phyloP scores from a whole-genome alignment of 345 rosid species.

The Populus nigra region DNA sequence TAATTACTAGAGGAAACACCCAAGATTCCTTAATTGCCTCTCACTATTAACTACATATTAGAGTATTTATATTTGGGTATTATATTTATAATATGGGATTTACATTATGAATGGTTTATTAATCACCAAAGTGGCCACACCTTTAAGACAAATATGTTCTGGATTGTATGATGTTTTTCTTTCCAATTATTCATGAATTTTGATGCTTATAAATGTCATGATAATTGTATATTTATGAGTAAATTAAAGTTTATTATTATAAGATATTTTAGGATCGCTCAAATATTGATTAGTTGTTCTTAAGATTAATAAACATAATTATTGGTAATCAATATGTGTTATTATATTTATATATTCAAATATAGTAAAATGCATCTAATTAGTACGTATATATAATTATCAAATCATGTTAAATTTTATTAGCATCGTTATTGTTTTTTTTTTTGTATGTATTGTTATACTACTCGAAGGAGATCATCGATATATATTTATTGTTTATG shows the following conservation, averaged over 20 bases:
- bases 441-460: no score
- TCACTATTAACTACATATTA: no score
- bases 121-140: neutral
- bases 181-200: neutral
- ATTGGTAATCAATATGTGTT: neutral
- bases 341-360: neutral
- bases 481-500: no score
- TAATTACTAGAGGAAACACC: no score
- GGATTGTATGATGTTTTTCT: neutral
- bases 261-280: neutral
- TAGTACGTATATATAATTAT: neutral
- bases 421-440: neutral
- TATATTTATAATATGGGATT: no score
- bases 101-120: neutral
- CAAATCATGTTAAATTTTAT: no score
- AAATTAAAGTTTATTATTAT: neutral
- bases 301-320: neutral
- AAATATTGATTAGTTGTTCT: neutral
- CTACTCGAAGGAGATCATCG: neutral
- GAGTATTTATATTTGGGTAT: neutral
- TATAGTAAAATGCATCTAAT: neutral
- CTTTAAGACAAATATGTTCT: neutral
- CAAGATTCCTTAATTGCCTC: no score
- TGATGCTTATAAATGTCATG: neutral
- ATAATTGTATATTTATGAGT: neutral